A percentile compares a stretch with the other conserved stretches of the same genome.
phyloP scores from a whole-genome alignment of 768 basidiomycete genomes.

The Macrolepiota fuliginosa region DNA sequence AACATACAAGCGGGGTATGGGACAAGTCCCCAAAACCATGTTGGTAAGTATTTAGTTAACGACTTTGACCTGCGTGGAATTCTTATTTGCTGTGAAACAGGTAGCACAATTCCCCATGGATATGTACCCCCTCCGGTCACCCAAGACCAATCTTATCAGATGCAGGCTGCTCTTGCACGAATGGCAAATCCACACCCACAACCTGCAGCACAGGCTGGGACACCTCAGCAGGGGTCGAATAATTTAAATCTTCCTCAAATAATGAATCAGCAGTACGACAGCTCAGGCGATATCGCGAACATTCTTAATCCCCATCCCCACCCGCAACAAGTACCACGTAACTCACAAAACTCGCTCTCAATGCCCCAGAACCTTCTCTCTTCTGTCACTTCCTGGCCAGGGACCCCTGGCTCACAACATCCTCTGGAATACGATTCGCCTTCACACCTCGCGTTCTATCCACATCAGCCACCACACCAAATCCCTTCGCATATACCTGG shows the following conservation, averaged over 20 bases:
- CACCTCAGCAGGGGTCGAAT: background rate
- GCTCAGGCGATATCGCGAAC: background rate
- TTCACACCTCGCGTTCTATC: background rate
- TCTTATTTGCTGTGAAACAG: background rate
- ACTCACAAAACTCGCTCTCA: background rate
- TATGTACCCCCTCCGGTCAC: background rate
- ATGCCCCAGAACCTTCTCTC: background rate
- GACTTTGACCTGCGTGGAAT: too few relatives aligned
- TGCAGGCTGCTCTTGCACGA: background rate
- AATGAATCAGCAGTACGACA: background rate
- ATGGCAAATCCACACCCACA: background rate
- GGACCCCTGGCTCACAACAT: background rate
- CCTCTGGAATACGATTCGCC: background rate
- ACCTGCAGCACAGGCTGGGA: background rate
- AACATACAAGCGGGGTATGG: background rate
- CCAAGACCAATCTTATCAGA: background rate
- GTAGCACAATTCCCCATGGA: background rate
- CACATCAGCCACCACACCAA: background rate
- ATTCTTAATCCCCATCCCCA: background rate
- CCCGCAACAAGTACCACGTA: background rate
- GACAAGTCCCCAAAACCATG: background rate
- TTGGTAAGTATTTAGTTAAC: background rate
- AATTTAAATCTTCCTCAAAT: background rate
- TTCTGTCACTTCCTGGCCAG: background rate
- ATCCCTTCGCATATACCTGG: background rate